Evolutionary conservation across 176 grass and related monocot genomes (phyloP).

Genomic region (Carex kokanica): DNA sequence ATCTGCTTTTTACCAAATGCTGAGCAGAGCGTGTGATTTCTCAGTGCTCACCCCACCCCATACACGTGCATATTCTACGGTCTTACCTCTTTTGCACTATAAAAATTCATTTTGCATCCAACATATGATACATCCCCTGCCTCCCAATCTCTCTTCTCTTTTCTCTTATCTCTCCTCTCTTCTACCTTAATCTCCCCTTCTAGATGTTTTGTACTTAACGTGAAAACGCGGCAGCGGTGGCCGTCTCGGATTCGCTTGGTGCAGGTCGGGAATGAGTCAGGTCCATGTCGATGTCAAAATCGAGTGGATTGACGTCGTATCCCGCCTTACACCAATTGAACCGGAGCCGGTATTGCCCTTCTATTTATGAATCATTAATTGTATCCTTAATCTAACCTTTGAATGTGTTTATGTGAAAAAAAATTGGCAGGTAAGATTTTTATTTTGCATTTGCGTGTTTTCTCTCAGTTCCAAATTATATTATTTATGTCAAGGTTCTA

Average conservation of each 20-base stretch:
- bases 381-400: background rate
- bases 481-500: background rate
- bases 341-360: conserved; percentile 4
- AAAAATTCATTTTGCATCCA: background rate
- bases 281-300: background rate
- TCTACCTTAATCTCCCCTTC: background rate
- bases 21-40: conserved; percentile 2
- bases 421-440: background rate
- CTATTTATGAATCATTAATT: background rate
- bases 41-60: background rate
- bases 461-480: background rate
- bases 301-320: background rate
- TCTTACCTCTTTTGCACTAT: background rate
- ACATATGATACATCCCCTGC: background rate
- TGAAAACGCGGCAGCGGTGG: background rate
- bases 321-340: conserved; percentile 15
- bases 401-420: background rate
- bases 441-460: background rate
- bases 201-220: background rate
- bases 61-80: background rate
- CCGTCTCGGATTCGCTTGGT: conserved; percentile 58
- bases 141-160: background rate
- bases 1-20: background rate
- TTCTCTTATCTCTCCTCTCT: background rate
- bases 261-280: conserved; percentile 42